A percentile compares a stretch with the other conserved stretches of the same genome.
These are phyloP conservation scores for Syzygium aromaticum DNA, from an alignment of 345 rosid genomes.

Conservation along the genomic window DNA sequence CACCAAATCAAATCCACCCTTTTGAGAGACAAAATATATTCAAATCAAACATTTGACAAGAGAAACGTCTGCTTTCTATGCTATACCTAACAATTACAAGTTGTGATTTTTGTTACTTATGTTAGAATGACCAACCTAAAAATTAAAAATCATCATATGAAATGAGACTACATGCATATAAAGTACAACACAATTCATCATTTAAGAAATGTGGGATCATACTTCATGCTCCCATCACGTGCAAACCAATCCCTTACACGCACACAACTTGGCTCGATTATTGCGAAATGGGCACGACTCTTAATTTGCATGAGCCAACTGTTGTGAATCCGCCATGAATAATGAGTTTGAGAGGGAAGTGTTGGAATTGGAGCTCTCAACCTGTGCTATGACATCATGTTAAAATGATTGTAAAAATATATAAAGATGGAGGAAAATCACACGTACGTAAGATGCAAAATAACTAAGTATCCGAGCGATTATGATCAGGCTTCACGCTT, in stretches of 20 bases:
- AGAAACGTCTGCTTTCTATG: not conserved
- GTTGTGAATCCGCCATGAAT: not conserved
- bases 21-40: not conserved
- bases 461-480: not conserved
- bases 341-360: not conserved
- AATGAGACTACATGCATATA: not conserved
- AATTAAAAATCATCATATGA: not conserved
- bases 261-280: not conserved
- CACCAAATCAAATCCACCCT: not conserved
- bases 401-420: not conserved
- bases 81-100: no score
- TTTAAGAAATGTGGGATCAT: not conserved
- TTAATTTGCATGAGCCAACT: not conserved
- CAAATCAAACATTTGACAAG: not conserved
- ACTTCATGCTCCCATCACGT: rapidly evolving
- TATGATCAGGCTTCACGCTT: not conserved
- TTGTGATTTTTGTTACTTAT: no score
- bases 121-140: not conserved
- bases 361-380: not conserved
- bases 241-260: not conserved
- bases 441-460: not conserved
- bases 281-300: not conserved
- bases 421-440: not conserved
- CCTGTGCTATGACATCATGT: not conserved
- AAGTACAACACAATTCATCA: not conserved